phyloP scores from a whole-genome alignment of 768 basidiomycete species.

The Chiua virens region DNA sequence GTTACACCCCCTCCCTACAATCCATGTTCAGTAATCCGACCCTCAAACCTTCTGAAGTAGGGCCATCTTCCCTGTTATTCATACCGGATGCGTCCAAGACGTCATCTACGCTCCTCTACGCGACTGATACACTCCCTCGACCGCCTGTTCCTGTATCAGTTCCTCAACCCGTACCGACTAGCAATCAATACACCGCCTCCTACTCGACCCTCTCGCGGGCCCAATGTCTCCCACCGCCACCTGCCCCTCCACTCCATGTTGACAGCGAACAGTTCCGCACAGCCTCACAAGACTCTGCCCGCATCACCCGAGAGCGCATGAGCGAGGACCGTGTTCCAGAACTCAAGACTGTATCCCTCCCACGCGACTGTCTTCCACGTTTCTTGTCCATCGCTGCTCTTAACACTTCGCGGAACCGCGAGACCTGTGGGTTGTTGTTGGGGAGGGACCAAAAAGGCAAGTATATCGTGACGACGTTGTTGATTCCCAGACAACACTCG shows the following conservation, averaged over 20 bases:
- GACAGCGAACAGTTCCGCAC: conserved; percentile 32
- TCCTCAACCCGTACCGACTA: conserved; percentile 3
- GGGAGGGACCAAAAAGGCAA: conserved; percentile 63
- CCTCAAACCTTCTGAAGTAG: conserved; percentile 34
- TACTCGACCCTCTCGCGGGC: conserved; percentile 30
- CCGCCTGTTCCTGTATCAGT: conserved; percentile 29
- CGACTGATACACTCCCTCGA: conserved; percentile 35
- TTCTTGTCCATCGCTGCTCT: conserved; percentile 77
- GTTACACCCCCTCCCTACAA: conserved; percentile 73
- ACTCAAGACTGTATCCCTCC: conserved; percentile 66
- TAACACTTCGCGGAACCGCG: conserved; percentile 76
- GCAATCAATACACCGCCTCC: conserved; percentile 17
- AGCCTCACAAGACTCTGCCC: conserved; percentile 35
- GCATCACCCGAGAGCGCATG: conserved; percentile 30
- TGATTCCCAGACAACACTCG: conserved; percentile 87
- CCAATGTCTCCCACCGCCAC: conserved; percentile 25
- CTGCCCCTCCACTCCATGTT: conserved; percentile 21
- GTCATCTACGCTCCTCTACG: conserved; percentile 28
- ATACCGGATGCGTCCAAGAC: conserved; percentile 33
- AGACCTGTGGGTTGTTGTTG: conserved; percentile 85
- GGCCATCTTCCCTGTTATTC: conserved; percentile 47
- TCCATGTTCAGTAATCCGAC: conserved; percentile 62
- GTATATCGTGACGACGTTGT: conserved; percentile 73
- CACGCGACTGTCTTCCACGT: conserved; percentile 67
- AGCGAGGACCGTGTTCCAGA: conserved; percentile 38